Base-by-base conservation (phyloP, 164 flowering plant species). In the Cinnamomum chago region DNA sequence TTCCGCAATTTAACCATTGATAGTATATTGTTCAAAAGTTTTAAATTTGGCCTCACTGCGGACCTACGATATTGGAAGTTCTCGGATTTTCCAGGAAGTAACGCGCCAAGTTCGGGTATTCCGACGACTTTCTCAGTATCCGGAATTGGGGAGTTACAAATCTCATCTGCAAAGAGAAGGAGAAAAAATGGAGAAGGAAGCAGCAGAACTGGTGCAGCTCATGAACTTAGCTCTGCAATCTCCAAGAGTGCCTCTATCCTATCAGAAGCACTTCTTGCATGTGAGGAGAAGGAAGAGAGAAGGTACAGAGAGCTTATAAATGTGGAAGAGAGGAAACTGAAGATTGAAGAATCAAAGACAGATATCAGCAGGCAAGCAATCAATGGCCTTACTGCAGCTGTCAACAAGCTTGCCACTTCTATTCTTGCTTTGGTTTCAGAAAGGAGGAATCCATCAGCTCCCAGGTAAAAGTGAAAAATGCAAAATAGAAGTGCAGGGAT, bases 121-220 rank as follows among this genome's bases (percentile, higher is more conserved):
- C n/a, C n/a, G n/a, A n/a, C n/a, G n/a, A n/a, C n/a, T n/a, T n/a
- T n/a, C n/a, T n/a, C n/a, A n/a, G n/a, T n/a, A n/a, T n/a, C n/a
- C n/a, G n/a, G n/a, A n/a, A n/a, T n/a, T n/a, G n/a, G n/a, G n/a
- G n/a, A n/a, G n/a, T n/a, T n/a, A n/a, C n/a, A n/a, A n/a, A n/a
- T n/a, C 81, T 84, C 95, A 76, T 82, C 90, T 28, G 84, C 92
- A 64, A 90, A 88, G 85, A 83, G 88, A 62, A 88, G 90, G 70
- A 84, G 85, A 80, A 82, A 73, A 80, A 80, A 75, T 47, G 81
- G 72, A 20, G 81, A 72, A 62, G 75, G 70, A 27, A 73, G 67
- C 50, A 64, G 60, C 65, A 74, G 75, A 64, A 73, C 28, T 25
- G 73, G 73, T 33, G 71, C 77, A 22, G 35, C 79, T 15, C 27